Conservation (phyloP, 495 filamentous ascomycete genomes). For the Glonium stellatum region DNA sequence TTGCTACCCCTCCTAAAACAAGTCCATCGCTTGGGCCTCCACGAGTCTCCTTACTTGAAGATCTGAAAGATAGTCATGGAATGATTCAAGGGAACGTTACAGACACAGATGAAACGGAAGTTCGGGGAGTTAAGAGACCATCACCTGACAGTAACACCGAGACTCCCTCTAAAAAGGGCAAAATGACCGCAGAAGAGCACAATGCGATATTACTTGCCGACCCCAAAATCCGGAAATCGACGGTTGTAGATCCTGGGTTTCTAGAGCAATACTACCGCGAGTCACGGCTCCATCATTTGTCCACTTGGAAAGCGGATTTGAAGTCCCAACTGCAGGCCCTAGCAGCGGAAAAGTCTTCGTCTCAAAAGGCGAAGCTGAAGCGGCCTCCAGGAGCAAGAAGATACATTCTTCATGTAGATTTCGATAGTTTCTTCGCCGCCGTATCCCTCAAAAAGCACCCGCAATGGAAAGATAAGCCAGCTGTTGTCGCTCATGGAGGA, state of each 20-base stretch:
- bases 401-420: constrained; percentile 96
- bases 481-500: constrained; percentile 79
- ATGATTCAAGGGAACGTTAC: neutral
- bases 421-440: constrained; percentile 95
- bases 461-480: constrained; percentile 71
- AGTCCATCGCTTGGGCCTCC: constrained; percentile 13
- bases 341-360: constrained; percentile 58
- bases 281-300: constrained; percentile 88
- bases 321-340: constrained; percentile 78
- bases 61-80: neutral
- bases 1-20: constrained; percentile 23
- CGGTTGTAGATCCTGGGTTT: constrained; percentile 84
- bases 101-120: neutral
- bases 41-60: neutral
- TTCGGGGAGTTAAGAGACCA: neutral
- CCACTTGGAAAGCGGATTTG: constrained; percentile 88
- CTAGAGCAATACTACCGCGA: constrained; percentile 90
- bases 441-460: constrained; percentile 77
- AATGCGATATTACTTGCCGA: constrained; percentile 76
- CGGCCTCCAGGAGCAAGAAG: constrained; percentile 54
- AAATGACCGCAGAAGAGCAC: constrained; percentile 74
- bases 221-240: constrained; percentile 74
- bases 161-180: neutral
- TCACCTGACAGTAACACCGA: neutral
- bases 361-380: constrained; percentile 45